Base-by-base conservation (phyloP, 164 flowering plant species). In the Tetrastigma voinierianum region DNA sequence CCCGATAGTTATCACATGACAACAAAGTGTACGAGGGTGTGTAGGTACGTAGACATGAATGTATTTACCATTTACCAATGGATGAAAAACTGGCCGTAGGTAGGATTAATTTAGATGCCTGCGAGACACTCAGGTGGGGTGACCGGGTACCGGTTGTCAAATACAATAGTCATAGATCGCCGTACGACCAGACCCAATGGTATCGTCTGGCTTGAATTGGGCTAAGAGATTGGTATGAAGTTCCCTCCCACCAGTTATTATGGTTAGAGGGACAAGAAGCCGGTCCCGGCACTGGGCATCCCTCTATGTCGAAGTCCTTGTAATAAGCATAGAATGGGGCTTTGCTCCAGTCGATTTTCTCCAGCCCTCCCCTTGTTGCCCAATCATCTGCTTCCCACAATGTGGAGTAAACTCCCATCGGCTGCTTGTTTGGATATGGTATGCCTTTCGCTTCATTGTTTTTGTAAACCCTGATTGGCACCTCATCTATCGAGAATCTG, bases 371-470 rank as follows among this genome's bases (percentile, higher is more conserved):
- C 32, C 97, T 82, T 6, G 98, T 94, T 0, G 98, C 98, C 98
- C 98, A 94, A 32, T 91, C 89, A 45, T 94, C 98, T 2, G 98
- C 98, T 71, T 94, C 95, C 98, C 98, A 94, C 17, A 94, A 59
- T 1, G 93, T 91, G 1, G 98, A 94, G 72, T 67, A 91, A 13
- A 94, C 74, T 44, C 93, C 91, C 98, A 94, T 94, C 5, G 98
- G 89, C 46, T 94, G 97, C 32, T 32, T 53, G 59, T 81, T 90
- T 1, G 97, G 98, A 74, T 32, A 94, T 45, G 93, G 90, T 9
- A 90, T 49, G 25, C 92, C 87, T 61, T 59, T 87, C 0, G 86
- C 90, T n/a, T n/a, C n/a, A n/a, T n/a, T 80, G 90, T 91, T 91
- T 79, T 88, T 91, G 90, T 83, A 90, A 0, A 91, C 95, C 48